Evolutionary conservation across 176 grass and related monocot species (phyloP).

Genomic region (Carex pumila): DNA sequence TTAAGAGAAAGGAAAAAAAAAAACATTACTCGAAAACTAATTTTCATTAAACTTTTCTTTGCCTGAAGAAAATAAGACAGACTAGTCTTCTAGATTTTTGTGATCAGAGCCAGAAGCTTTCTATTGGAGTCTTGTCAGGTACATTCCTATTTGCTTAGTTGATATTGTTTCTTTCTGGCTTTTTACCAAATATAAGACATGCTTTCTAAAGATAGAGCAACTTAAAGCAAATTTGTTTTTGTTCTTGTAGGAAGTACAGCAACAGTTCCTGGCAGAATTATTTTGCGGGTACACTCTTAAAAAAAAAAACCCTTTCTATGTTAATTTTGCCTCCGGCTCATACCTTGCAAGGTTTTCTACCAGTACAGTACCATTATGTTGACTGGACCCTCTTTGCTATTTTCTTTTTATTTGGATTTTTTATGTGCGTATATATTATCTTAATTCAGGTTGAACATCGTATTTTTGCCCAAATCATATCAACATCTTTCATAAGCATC

Average conservation of each 20-base stretch:
- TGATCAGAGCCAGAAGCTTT: background rate
- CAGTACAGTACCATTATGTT: background rate
- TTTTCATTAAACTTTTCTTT: background rate
- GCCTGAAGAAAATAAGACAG: slow-evolving; percentile 52
- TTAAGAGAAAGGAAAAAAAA: background rate
- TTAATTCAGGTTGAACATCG: background rate
- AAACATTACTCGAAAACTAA: slow-evolving; percentile 6
- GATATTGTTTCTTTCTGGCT: background rate
- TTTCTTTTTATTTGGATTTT: background rate
- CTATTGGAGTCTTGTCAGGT: slow-evolving; percentile 9
- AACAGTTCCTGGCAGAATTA: slow-evolving; percentile 30
- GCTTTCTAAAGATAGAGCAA: background rate
- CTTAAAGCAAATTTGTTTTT: background rate
- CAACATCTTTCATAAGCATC: background rate
- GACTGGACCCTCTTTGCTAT: background rate
- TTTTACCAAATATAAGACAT: background rate
- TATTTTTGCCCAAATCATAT: background rate
- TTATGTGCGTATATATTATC: background rate
- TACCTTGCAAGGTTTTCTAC: background rate
- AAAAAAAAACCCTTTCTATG: background rate
- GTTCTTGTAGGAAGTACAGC: slow-evolving; percentile 13
- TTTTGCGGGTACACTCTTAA: slow-evolving; percentile 36
- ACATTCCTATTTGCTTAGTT: background rate
- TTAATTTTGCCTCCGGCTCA: background rate
- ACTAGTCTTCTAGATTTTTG: slow-evolving; percentile 18